These are phyloP conservation scores for Cladophialophora bantiana DNA, from an alignment of 2,329 filamentous ascomycete genomes.

Conservation along the genomic window DNA sequence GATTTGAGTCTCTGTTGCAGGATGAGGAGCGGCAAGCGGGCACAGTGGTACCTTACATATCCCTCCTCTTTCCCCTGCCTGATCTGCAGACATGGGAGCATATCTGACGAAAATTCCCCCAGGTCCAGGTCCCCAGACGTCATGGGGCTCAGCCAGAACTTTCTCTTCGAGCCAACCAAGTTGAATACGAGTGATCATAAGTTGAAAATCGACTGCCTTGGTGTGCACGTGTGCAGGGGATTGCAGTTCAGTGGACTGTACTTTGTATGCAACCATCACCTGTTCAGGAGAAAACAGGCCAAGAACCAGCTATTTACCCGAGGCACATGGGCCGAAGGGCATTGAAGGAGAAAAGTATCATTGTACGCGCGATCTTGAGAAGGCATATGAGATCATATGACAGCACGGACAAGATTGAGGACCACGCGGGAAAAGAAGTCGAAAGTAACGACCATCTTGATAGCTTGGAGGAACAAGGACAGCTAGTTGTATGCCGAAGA, in stretches of 20 bases:
- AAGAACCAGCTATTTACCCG: slow-evolving; percentile 1
- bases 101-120: neutral
- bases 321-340: neutral
- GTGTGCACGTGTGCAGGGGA: neutral
- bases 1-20: neutral
- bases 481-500: slow-evolving; percentile 4
- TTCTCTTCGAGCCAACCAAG: neutral
- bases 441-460: neutral
- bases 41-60: neutral
- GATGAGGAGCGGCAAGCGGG: neutral
- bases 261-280: neutral
- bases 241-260: neutral
- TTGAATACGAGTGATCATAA: neutral
- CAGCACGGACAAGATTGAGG: neutral
- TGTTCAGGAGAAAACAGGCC: neutral
- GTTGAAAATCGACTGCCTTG: neutral
- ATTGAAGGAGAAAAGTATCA: neutral
- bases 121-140: neutral
- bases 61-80: neutral
- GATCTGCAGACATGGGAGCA: neutral
- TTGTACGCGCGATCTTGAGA: neutral
- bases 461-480: neutral
- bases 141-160: neutral
- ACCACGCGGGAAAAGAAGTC: neutral
- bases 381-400: slow-evolving; percentile 11